phyloP scores from a whole-genome alignment of 371 early-diverging fungal species.

The Mucor sp. region DNA sequence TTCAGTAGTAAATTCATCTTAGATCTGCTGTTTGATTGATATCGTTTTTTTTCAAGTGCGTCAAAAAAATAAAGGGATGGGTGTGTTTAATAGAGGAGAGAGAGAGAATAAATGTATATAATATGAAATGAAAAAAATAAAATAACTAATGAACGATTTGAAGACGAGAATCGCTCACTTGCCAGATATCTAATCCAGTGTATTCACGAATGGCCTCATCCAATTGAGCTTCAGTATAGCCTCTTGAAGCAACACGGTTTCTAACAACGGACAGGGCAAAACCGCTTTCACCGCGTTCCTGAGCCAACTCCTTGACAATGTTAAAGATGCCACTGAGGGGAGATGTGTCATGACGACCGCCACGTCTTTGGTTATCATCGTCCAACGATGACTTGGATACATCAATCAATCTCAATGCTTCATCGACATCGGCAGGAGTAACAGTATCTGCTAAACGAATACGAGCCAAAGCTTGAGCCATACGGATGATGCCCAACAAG shows the following conservation, averaged over 20 bases:
- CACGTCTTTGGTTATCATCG: constrained; percentile 47
- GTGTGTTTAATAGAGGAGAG: not conserved
- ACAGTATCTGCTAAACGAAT: constrained; percentile 85
- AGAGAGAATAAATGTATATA: not conserved
- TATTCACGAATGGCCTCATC: constrained; percentile 71
- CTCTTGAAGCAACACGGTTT: constrained; percentile 73
- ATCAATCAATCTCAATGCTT: constrained; percentile 93
- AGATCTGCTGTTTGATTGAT: no score
- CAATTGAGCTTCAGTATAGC: constrained; percentile 78
- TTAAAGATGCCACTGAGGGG: constrained; percentile 66
- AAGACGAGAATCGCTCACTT: constrained; percentile 66
- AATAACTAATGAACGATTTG: constrained; percentile 46
- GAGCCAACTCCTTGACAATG: constrained; percentile 50
- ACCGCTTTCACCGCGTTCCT: constrained; percentile 22
- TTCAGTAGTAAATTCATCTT: no score
- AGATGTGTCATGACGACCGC: constrained; percentile 41
- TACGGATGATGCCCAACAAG: constrained; percentile 89
- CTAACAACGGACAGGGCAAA: constrained; percentile 55
- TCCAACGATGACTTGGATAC: constrained; percentile 72
- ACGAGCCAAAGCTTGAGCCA: constrained; percentile 91
- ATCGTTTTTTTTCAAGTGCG: no score
- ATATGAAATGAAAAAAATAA: not conserved
- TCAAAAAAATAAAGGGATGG: no score
- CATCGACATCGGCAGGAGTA: constrained; percentile 87
- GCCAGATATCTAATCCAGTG: constrained; percentile 76